Base-by-base conservation (phyloP, 1,284 basidiomycete genomes). In the Trichosporon ovoides region DNA sequence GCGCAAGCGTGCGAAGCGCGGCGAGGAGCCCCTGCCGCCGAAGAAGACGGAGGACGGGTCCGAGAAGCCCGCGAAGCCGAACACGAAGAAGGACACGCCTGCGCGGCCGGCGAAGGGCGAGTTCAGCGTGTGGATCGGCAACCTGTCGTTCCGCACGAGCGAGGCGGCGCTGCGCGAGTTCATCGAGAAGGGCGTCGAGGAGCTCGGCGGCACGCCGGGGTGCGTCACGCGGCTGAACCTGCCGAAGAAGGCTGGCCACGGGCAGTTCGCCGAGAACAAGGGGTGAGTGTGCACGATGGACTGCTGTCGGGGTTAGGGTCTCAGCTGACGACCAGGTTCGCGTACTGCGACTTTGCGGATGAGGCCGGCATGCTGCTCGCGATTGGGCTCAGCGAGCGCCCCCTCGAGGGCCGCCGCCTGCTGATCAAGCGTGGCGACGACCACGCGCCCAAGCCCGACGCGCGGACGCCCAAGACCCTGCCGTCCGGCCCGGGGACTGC, bases 381-480 rank as follows among this genome's bases (percentile, higher is more conserved):
- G 19, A 86, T 98, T 58, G 81, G 85, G 0, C 79, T 89, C 46
- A 90, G 89, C 10, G 95, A 98, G 73, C 81, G 84, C 34, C 84
- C 84, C 46, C 80, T 98, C 7, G 84, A 93, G 40, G 94, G 95
- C 2, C 82, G 96, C 58, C 86, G 87, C 57, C 77, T 98, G 28
- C 83, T 98, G 52, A 97, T 98, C 67, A 98, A 98, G 81, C 86
- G 90, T 64, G 92, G 92, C 86, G 83, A 82, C 60, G 85, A 88
- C 77, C 91, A 77, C 61, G 63, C 62, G 36, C 65, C 69, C 10
- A 70, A 68, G 38, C 67, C 72, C 13, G 68, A 75, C 54, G 76
- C 74, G 9, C 65, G 73, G n/a, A 78, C 74, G 18, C 76, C 76
- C 31, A 76, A 75, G 66, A 70, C 74, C 53, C 87, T 87, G 19